Evolutionary conservation across 1,139 yeast species (phyloP), one percentile per base, ranked within the genome.

Genomic region (Suhomyces choctaworum): DNA sequence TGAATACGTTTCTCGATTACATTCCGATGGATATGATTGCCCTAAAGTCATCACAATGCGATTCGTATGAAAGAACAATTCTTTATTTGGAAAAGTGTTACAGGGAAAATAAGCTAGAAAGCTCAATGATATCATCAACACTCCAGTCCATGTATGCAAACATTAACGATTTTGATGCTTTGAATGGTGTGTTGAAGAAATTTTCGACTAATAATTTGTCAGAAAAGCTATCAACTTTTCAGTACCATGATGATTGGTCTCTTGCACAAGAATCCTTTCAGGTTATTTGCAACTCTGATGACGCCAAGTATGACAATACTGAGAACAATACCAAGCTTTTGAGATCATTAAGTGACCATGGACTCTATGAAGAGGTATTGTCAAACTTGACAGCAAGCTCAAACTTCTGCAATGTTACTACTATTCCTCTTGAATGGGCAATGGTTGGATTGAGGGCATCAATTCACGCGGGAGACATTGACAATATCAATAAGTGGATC

Each of bases 11-110:
- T 39, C 51, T 85, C 22, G 60, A 58, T 2, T 55, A 60, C 4
- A 76, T 90, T 12, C 87, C 95, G 0, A 78, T 82, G 25, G 79
- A 78, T 29, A 55, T 84, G 16, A 69, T 94, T 50, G 97, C 96
- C 0, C 66, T 73, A 25, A 73, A 92, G 36, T 84, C 97, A 0
- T 76, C 88, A 2, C 89, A 87, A 45, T 87, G 95, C 45, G 85
- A 81, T 36, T 82, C 95, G 0, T 88, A 80, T 51, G 97, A 95
- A 42, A 70, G 97, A 35, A 88, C 97, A 0, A 80, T 92, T n/a
- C 67, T 90, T 40, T 88, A 88, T 54, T 68, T 88, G 54, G 99
- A 94, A 48, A 86, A 86, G 48, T 78, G 84, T 45, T 77, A 74
- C 41, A 64, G 89, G 28, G 62, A 62, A 4, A 28, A 20, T n/a